A percentile compares a stretch with the other conserved stretches of the same genome.
Evolutionary conservation across 228 moss, liverwort and hornwort genomes (phyloP).

Genomic region (Sphagnum fallax): DNA sequence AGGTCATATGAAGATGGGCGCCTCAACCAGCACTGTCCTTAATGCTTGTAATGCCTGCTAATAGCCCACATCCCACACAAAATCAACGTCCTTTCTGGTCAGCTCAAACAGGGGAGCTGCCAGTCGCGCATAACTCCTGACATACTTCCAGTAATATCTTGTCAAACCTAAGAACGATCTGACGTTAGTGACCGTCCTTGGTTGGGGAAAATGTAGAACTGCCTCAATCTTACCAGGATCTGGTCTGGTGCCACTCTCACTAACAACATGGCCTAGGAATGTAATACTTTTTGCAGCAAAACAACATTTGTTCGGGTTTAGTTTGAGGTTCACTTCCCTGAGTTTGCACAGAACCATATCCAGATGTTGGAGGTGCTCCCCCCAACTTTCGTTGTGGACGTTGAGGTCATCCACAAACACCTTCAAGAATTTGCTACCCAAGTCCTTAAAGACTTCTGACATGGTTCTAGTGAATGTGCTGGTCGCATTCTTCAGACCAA

Average conservation of each 20-base stretch:
- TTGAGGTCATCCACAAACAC: background rate
- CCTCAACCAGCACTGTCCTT: background rate
- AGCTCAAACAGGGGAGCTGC: background rate
- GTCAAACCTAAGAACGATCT: background rate
- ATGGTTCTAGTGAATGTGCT: too few relatives aligned
- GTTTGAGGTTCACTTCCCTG: background rate
- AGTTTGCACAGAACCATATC: background rate
- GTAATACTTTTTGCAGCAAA: background rate
- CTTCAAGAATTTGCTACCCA: background rate
- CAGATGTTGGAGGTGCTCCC: background rate
- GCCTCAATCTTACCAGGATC: background rate
- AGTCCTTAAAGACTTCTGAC: too few relatives aligned
- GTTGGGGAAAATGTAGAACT: background rate
- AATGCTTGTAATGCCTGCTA: background rate
- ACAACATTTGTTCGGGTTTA: background rate
- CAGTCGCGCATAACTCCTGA: background rate
- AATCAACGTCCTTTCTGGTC: background rate
- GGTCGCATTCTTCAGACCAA: too few relatives aligned
- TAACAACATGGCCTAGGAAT: background rate
- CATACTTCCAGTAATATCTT: background rate
- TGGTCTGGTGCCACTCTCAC: background rate
- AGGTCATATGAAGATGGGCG: background rate
- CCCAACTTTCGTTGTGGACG: background rate
- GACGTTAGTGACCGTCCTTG: background rate
- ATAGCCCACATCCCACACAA: background rate